Conservation (phyloP, 768 basidiomycete genomes). For the Suillus spraguei region DNA sequence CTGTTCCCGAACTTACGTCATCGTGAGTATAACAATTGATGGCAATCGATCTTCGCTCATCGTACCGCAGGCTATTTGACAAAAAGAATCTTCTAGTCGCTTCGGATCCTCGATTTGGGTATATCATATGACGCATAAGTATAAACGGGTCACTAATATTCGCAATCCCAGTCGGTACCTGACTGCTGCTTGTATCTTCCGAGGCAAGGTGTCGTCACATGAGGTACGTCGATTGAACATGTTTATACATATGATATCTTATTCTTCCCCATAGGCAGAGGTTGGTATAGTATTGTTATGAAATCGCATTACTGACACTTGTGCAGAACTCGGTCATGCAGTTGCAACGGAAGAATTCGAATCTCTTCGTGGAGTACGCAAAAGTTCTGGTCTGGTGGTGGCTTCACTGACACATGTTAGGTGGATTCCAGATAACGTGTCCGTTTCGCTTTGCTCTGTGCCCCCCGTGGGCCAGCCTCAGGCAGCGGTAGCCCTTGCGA, state of each 20-base stretch:
- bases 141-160: background rate
- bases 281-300: slow-evolving; percentile 34
- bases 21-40: slow-evolving; percentile 49
- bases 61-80: slow-evolving; percentile 65
- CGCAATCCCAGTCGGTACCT: slow-evolving; percentile 65
- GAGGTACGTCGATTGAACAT: slow-evolving; percentile 55
- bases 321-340: slow-evolving; percentile 67
- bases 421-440: slow-evolving; percentile 92
- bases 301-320: slow-evolving; percentile 11
- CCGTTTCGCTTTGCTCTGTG: slow-evolving; percentile 79
- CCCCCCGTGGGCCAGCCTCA: slow-evolving; percentile 80
- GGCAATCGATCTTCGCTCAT: slow-evolving; percentile 7
- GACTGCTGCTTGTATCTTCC: slow-evolving; percentile 86
- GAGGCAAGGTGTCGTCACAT: slow-evolving; percentile 77
- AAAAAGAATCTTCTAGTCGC: slow-evolving; percentile 81
- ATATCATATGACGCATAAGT: slow-evolving; percentile 11
- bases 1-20: slow-evolving; percentile 70
- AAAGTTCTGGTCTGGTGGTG: background rate
- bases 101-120: slow-evolving; percentile 80
- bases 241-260: background rate
- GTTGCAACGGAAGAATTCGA: slow-evolving; percentile 74
- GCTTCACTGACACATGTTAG: slow-evolving; percentile 36
- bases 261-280: slow-evolving; percentile 45
- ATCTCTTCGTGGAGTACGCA: slow-evolving; percentile 77
- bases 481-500: slow-evolving; percentile 72